Conservation (phyloP, 306 rosid species). For the Rosa lucieae region DNA sequence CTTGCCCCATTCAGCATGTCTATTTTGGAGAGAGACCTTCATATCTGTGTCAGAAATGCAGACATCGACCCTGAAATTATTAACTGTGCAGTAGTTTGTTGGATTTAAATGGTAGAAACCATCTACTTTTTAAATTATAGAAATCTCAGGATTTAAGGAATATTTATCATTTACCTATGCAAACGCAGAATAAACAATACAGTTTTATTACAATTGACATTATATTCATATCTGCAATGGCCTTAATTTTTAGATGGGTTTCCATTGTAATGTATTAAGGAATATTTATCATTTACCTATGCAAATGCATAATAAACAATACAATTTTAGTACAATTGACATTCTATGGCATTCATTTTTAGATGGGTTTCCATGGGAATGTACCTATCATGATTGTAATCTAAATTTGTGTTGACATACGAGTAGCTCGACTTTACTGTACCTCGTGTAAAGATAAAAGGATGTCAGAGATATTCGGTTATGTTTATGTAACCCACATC, state of each 20-base stretch:
- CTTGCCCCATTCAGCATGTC: not conserved
- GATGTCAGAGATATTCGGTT: not conserved
- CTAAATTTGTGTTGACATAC: too few relatives aligned
- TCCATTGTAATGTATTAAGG: not conserved
- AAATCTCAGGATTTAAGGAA: too few relatives aligned
- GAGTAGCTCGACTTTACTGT: not conserved
- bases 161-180: not conserved
- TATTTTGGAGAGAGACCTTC: not conserved
- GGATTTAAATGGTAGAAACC: not conserved
- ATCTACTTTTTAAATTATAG: too few relatives aligned
- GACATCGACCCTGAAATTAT: not conserved
- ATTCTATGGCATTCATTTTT: not conserved
- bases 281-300: too few relatives aligned
- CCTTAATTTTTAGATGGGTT: not conserved
- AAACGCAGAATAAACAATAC: not conserved
- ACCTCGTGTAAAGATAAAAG: not conserved
- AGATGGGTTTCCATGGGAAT: too few relatives aligned
- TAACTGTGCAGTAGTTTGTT: not conserved
- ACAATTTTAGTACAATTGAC: not conserved
- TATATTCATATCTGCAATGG: not conserved
- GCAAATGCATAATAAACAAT: not conserved
- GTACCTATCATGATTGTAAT: too few relatives aligned
- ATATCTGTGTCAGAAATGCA: not conserved
- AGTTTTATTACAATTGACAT: not conserved
- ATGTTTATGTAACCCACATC: not conserved